Evolutionary conservation across 192 early-diverging fungal genomes (phyloP), one percentile per base, ranked within the genome.

Genomic region (Gaertneriomyces sp.): DNA sequence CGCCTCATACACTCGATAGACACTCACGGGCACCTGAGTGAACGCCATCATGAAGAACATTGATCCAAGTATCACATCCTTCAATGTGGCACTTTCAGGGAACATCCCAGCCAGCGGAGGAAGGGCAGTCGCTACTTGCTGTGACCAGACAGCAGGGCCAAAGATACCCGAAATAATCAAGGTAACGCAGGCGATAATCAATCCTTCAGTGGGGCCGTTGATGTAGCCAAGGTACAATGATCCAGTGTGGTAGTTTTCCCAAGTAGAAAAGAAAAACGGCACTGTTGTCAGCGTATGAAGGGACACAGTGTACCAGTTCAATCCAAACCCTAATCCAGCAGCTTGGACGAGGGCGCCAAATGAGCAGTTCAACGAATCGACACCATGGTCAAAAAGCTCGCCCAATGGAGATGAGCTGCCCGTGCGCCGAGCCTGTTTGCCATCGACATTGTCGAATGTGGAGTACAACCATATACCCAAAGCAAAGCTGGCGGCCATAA

Each of bases 301-400:
- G 10, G 71, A 16, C 14, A 81, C 53, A 19, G 57, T 51, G 79
- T 79, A 85, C 87, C 89, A 91, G 42, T 79, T 76, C 44, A 84
- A 81, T 43, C 90, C 90, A 46, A 90, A 75, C 56, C 82, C 83
- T 57, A 87, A 77, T 16, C 86, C 79, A 0, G 90, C 80, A 7
- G 87, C 81, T 61, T 76, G 79, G 41, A 87, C 70, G 45, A 88
- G 64, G 54, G 85, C 76, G 38, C 83, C 80, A 50, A 91, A 79
- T 40, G 60, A 6, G 57, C 58, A 71, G 44, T 66, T 91, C 40
- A 59, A 86, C 82, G 89, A 90, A 92, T 63, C 81, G 64, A 46
- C 90, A 88, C 59, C 87, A 85, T 97, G 95, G 79, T 97, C 95
- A 80, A 97, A 97, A 55, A 97, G 79, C 79, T 97, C 95, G 16